Conservation (phyloP, 1,284 basidiomycete species). For the Naganishia liquefaciens region DNA sequence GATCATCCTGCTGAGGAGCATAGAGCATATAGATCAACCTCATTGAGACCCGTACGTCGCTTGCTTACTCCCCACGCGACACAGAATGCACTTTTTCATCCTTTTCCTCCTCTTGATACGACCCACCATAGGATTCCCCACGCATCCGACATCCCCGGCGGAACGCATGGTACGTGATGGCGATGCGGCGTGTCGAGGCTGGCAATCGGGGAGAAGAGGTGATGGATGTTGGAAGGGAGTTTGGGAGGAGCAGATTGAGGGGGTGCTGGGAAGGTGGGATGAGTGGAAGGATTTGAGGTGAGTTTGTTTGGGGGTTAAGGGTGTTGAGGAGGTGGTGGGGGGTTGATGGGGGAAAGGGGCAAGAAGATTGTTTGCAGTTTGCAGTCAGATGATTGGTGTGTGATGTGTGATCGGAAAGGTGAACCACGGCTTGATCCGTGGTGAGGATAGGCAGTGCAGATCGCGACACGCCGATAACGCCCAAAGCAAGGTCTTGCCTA, state of each 20-base stretch:
- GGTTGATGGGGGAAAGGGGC: background rate
- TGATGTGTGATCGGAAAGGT: background rate
- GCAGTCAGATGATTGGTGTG: too few species aligned
- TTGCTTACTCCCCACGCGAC: background rate
- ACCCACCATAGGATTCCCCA: background rate
- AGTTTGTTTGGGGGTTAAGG: background rate
- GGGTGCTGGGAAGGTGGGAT: background rate
- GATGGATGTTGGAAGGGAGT: background rate
- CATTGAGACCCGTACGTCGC: too few species aligned
- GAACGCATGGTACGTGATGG: constrained; percentile 1
- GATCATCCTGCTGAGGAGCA: too few species aligned
- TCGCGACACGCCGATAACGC: too few species aligned
- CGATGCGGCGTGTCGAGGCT: background rate
- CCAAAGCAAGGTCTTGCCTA: too few species aligned
- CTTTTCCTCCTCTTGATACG: background rate
- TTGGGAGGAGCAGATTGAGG: constrained; percentile 2
- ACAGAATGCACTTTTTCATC: background rate
- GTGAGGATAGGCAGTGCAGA: too few species aligned
- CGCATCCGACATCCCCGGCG: background rate
- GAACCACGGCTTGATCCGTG: background rate
- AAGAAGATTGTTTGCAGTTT: too few species aligned
- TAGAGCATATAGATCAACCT: too few species aligned
- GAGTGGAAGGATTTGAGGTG: background rate
- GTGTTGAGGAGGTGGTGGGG: background rate
- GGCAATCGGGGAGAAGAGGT: background rate